A percentile compares a stretch with the other conserved stretches of the same genome.
phyloP scores from a whole-genome alignment of 129 eudicot genomes.

The Scalesia atractyloides region DNA sequence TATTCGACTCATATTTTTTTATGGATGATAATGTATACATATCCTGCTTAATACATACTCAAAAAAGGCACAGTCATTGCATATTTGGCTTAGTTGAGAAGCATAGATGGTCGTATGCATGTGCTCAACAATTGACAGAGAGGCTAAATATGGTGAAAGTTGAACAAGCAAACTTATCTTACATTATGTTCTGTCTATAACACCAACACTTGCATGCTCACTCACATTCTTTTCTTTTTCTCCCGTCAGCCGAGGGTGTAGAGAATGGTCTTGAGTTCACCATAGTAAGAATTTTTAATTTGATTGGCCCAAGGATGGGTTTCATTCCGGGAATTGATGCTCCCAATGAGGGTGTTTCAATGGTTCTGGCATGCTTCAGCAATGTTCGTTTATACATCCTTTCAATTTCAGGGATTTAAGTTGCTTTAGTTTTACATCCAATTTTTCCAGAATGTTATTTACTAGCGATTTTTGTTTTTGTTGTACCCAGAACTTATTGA shows the following conservation, averaged over 20 bases:
- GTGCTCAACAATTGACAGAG: conserved; percentile 90
- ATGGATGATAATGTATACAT: conserved; percentile 27
- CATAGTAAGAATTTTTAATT: conserved; percentile 87
- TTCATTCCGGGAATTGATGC: conserved; percentile 97
- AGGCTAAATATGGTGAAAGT: conserved; percentile 85
- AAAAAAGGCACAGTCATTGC: conserved; percentile 81
- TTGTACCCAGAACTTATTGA: conserved; percentile 61
- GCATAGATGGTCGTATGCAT: conserved; percentile 98
- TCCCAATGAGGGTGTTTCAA: conserved; percentile 93
- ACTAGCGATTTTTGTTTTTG: conserved; percentile 10
- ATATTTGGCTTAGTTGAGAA: conserved; percentile 92
- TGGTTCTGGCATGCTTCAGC: conserved; percentile 93
- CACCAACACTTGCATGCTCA: not conserved
- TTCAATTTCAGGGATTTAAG: not conserved
- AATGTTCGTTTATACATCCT: conserved; percentile 46
- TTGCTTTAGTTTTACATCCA: not conserved
- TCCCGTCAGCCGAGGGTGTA: conserved; percentile 81
- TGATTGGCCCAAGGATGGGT: conserved; percentile 99
- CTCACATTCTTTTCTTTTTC: conserved; percentile 6
- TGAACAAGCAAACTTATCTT: conserved; percentile 25
- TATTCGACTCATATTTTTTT: too few relatives aligned
- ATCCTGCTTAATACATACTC: conserved; percentile 75
- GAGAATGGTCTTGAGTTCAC: conserved; percentile 90
- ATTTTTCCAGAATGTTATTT: not conserved
- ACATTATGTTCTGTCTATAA: not conserved